Evolutionary conservation across 306 rosid genomes (phyloP).

Genomic region (Cotoneaster glaucophyllus): DNA sequence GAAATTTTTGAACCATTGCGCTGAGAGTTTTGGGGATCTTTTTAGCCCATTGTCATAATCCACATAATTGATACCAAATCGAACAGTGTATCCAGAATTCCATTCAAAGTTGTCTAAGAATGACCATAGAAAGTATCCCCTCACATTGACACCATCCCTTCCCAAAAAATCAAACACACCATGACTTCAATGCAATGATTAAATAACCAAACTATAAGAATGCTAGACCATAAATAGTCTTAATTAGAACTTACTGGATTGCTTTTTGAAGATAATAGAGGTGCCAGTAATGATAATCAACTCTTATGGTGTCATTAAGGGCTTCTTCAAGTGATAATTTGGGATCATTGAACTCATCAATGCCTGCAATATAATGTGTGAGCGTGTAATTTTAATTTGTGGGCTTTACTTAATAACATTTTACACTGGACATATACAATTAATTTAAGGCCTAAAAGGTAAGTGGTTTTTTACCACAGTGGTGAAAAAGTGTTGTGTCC

Average conservation of each 20-base stretch:
- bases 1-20: constrained; percentile 55
- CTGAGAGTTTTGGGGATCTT: constrained; percentile 53
- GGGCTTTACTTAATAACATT: background rate
- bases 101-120: constrained; percentile 63
- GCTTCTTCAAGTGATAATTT: constrained; percentile 26
- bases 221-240: background rate
- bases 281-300: constrained; percentile 37
- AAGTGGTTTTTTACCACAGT: no score
- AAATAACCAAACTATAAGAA: background rate
- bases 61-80: constrained; percentile 54
- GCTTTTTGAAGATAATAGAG: constrained; percentile 36
- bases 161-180: background rate
- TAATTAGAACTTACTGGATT: constrained; percentile 33
- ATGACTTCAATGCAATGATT: background rate
- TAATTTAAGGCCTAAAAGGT: background rate
- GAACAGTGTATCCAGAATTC: constrained; percentile 43
- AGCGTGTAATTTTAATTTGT: background rate
- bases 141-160: constrained; percentile 57
- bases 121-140: constrained; percentile 69
- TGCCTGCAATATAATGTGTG: constrained; percentile 24
- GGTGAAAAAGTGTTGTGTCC: no score
- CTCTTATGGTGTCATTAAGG: constrained; percentile 28
- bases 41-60: constrained; percentile 45
- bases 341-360: constrained; percentile 48
- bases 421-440: background rate